phyloP scores from a whole-genome alignment of 768 basidiomycete genomes.

The Cyathus striatus region DNA sequence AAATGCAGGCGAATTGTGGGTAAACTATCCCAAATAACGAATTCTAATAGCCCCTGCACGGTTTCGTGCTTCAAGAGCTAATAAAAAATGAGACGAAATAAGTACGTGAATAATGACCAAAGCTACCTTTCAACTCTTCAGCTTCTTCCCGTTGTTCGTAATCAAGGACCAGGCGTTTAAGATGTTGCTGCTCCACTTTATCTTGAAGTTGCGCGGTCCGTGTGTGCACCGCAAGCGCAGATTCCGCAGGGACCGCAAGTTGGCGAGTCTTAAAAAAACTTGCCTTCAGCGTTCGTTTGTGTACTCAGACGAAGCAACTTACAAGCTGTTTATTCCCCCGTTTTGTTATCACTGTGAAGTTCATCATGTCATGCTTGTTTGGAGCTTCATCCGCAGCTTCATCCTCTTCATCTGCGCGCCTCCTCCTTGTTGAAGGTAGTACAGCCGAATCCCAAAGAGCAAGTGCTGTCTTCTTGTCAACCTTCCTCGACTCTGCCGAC shows the following conservation, averaged over 20 bases:
- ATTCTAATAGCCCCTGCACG: conserved; percentile 70
- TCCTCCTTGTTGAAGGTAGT: conserved; percentile 63
- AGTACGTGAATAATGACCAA: background rate
- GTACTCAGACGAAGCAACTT: conserved; percentile 17
- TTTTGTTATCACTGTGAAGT: conserved; percentile 90
- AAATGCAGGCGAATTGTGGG: too few species aligned
- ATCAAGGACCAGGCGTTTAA: conserved; percentile 91
- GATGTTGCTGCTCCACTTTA: conserved; percentile 93
- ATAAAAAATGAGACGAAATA: conserved; percentile 1
- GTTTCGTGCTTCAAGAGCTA: conserved; percentile 67
- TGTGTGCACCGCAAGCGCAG: conserved; percentile 87
- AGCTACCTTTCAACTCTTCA: conserved; percentile 70
- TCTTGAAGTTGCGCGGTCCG: conserved; percentile 89
- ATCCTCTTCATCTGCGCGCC: conserved; percentile 55
- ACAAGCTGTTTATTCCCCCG: conserved; percentile 92
- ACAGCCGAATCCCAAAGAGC: conserved; percentile 89
- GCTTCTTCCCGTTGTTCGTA: conserved; percentile 89
- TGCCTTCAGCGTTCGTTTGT: too few species aligned
- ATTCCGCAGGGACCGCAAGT: conserved; percentile 82
- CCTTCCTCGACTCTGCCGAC: conserved; percentile 75
- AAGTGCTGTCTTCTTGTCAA: conserved; percentile 83
- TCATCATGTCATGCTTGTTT: conserved; percentile 57
- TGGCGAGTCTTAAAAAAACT: conserved; percentile 61
- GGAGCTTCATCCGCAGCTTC: conserved; percentile 27
- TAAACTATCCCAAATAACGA: conserved; percentile 69